Conservation (phyloP, 2,329 filamentous ascomycete genomes). For the Ophiognomonia clavigignenti-juglandacearum region DNA sequence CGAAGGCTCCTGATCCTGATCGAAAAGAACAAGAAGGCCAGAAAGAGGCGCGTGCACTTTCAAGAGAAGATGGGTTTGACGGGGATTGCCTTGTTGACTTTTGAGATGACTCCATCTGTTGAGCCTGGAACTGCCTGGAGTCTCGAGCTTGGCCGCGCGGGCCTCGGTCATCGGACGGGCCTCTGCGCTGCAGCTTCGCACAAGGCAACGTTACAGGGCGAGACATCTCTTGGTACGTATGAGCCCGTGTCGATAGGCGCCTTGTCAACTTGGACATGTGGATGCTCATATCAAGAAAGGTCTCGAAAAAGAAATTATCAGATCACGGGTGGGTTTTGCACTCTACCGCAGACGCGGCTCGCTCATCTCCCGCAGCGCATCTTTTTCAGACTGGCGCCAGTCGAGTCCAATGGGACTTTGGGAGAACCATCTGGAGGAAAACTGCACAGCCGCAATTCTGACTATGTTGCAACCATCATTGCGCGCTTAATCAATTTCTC, state of each 20-base stretch:
- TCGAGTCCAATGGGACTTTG: constrained; percentile 9
- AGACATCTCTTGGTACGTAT: background rate
- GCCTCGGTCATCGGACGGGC: no score
- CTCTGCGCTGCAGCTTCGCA: no score
- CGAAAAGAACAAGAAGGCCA: no score
- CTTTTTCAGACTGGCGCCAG: constrained; percentile 16
- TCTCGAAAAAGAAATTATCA: background rate
- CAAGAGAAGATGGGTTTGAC: no score
- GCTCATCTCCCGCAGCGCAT: background rate
- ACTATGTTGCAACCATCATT: background rate
- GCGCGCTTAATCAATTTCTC: constrained; percentile 2
- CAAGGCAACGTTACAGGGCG: background rate
- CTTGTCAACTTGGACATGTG: background rate
- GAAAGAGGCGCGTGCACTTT: no score
- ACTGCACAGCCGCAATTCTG: background rate
- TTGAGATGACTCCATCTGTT: no score
- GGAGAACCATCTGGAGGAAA: background rate
- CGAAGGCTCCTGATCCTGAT: no score
- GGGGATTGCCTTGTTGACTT: no score
- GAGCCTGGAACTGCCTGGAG: no score
- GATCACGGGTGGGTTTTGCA: no score
- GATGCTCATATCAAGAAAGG: constrained; percentile 4
- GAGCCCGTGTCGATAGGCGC: constrained; percentile 11
- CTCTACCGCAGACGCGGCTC: background rate
- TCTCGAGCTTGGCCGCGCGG: no score